Percentiles rank a stretch among this genome's conserved stretches.
Evolutionary conservation across 2,329 filamentous ascomycete genomes (phyloP).

Genomic region (Monosporascus sp.): DNA sequence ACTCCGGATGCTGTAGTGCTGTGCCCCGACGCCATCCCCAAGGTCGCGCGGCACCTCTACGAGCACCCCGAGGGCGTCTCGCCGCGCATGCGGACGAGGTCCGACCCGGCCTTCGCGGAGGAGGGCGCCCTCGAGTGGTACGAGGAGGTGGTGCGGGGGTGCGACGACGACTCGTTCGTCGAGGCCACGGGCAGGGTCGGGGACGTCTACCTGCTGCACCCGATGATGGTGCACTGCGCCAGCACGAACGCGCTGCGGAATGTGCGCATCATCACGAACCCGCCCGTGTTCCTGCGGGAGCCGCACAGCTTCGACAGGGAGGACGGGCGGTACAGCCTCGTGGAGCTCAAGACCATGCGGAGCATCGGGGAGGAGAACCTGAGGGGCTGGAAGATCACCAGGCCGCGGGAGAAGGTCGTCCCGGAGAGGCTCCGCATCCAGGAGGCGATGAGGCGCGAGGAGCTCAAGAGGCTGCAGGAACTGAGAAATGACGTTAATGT

Average conservation of each 20-base stretch:
- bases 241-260: slow-evolving; percentile 42
- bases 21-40: slow-evolving; percentile 53
- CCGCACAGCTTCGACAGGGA: slow-evolving; percentile 49
- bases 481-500: slow-evolving; percentile 10
- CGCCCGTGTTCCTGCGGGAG: slow-evolving; percentile 45
- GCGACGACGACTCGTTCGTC: slow-evolving; percentile 35
- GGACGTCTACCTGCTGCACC: slow-evolving; percentile 55
- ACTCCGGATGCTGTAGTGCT: slow-evolving; percentile 32
- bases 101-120: slow-evolving; percentile 38
- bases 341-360: slow-evolving; percentile 50
- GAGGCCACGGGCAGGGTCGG: slow-evolving; percentile 50
- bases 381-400: slow-evolving; percentile 47
- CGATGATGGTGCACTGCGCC: slow-evolving; percentile 54
- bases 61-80: slow-evolving; percentile 61
- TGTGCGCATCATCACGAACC: slow-evolving; percentile 51
- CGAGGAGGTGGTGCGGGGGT: slow-evolving; percentile 32
- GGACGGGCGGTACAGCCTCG: slow-evolving; percentile 45
- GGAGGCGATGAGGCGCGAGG: slow-evolving; percentile 45
- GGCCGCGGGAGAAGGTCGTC: slow-evolving; percentile 43
- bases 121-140: slow-evolving; percentile 43
- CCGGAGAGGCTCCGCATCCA: slow-evolving; percentile 44
- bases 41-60: slow-evolving; percentile 52
- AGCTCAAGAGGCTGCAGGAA: slow-evolving; percentile 39
- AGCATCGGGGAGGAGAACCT: slow-evolving; percentile 42
- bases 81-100: slow-evolving; percentile 58